Conservation (phyloP, 2,329 filamentous ascomycete genomes). For the Daldinia eschscholtzii region DNA sequence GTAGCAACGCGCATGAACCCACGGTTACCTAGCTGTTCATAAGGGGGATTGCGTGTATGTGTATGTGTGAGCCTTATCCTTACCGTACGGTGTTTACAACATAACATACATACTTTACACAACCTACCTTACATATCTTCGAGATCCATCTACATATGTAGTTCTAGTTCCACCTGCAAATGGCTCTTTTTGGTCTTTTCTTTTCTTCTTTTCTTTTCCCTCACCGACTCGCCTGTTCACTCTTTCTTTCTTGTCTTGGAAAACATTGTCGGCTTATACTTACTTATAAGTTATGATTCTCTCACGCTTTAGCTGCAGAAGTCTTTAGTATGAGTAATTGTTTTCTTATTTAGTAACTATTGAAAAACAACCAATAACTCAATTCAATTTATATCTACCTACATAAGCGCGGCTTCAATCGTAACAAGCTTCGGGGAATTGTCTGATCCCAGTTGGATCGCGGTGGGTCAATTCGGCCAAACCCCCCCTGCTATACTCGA, state of each 20-base stretch:
- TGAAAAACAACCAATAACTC: background rate
- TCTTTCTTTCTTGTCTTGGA: background rate
- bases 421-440: background rate
- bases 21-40: background rate
- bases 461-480: background rate
- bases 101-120: background rate
- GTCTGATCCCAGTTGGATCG: background rate
- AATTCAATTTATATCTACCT: background rate
- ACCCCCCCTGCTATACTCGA: background rate
- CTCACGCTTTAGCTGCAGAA: background rate
- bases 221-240: constrained; percentile 27
- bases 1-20: background rate
- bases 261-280: background rate
- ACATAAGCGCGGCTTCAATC: background rate
- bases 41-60: no score
- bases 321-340: background rate
- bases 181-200: background rate
- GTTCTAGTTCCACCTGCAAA: constrained; percentile 14
- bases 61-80: no score
- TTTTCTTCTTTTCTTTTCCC: constrained; percentile 1
- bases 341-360: no score
- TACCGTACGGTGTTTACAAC: background rate
- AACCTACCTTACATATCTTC: background rate
- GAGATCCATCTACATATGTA: constrained; percentile 13
- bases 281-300: constrained; percentile 10